These are phyloP conservation scores for Neurospora sp. DNA, from an alignment of 495 filamentous ascomycete species.

Conservation along the genomic window DNA sequence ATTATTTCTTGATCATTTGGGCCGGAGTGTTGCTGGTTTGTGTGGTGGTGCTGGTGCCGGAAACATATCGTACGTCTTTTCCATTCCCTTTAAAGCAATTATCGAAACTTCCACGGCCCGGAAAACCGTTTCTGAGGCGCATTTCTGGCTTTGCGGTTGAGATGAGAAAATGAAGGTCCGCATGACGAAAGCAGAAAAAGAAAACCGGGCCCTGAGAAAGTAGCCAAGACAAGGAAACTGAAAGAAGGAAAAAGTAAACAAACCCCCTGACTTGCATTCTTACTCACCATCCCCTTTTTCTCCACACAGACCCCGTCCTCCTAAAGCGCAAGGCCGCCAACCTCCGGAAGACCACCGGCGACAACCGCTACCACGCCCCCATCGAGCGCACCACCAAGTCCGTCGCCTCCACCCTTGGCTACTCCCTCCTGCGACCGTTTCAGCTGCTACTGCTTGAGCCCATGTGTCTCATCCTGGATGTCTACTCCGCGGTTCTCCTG, in stretches of 20 bases:
- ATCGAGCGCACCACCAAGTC: constrained; percentile 71
- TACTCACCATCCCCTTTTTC: background rate
- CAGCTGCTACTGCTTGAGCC: constrained; percentile 76
- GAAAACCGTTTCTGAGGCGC: background rate
- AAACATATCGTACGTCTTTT: constrained; percentile 64
- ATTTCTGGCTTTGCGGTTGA: background rate
- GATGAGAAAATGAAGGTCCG: no score
- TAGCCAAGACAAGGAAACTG: background rate
- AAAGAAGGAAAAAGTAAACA: background rate
- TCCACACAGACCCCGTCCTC: constrained; percentile 43
- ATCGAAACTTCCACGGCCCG: background rate
- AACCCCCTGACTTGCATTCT: background rate
- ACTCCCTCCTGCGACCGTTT: constrained; percentile 68
- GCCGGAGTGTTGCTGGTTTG: constrained; percentile 47
- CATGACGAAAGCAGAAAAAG: background rate
- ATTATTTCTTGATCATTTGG: constrained; percentile 81
- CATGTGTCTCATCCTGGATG: constrained; percentile 76
- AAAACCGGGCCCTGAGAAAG: background rate
- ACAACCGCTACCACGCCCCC: constrained; percentile 66
- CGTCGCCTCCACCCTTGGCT: constrained; percentile 57
- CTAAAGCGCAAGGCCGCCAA: constrained; percentile 63
- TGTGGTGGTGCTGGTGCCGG: constrained; percentile 69
- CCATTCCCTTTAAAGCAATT: background rate
- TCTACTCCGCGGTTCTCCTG: constrained; percentile 76
- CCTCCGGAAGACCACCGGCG: constrained; percentile 66